A percentile compares a stretch with the other conserved stretches of the same genome.
These are phyloP conservation scores for Phytophthora sp. DNA, from an alignment of 352 stramenopile species.

Conservation along the genomic window DNA sequence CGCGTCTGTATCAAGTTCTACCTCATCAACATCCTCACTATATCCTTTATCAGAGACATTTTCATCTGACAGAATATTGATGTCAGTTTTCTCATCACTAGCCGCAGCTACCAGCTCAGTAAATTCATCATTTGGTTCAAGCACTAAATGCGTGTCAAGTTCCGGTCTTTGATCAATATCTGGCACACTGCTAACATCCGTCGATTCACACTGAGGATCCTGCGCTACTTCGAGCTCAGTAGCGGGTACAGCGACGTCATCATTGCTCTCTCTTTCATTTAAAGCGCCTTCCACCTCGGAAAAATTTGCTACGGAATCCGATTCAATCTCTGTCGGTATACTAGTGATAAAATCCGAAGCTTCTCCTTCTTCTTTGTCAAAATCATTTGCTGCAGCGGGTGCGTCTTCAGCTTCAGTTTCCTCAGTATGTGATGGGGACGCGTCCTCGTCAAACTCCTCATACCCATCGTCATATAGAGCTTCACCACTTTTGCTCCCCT, in stretches of 20 bases:
- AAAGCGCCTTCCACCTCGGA: neutral
- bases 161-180: neutral
- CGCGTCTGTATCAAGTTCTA: neutral
- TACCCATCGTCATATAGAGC: slow-evolving; percentile 47
- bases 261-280: too few relatives aligned
- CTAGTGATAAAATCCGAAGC: neutral
- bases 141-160: neutral
- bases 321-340: neutral
- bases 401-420: slow-evolving; percentile 5
- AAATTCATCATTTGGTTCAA: neutral
- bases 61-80: neutral
- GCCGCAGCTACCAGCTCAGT: neutral
- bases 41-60: neutral
- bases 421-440: slow-evolving; percentile 7
- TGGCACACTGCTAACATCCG: neutral
- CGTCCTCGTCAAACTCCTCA: slow-evolving; percentile 42
- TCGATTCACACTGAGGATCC: neutral
- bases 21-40: neutral
- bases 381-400: neutral
- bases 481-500: slow-evolving; percentile 42
- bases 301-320: neutral
- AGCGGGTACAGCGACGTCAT: neutral
- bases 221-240: slow-evolving; percentile 1
- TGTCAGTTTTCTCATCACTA: neutral
- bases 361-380: slow-evolving; percentile 5